Percentiles rank a stretch among this genome's conserved stretches.
These are phyloP conservation scores for Heritiera fomes DNA, from an alignment of 345 rosid genomes.

Conservation along the genomic window DNA sequence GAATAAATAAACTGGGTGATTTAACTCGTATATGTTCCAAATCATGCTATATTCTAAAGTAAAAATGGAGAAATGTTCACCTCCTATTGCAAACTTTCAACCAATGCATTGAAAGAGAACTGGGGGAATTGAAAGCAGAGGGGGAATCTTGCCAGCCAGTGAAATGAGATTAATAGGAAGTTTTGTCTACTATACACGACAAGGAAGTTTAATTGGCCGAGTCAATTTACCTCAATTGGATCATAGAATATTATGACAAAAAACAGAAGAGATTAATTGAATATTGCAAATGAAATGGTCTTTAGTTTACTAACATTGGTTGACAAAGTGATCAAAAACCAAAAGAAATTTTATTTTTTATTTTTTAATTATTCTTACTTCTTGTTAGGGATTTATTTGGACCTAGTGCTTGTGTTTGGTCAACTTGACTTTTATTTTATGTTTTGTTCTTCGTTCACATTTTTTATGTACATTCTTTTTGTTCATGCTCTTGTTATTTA, in stretches of 20 bases:
- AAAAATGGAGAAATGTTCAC: background rate
- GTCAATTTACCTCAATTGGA: background rate
- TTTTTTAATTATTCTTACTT: background rate
- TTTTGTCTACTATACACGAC: background rate
- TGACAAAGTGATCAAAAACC: background rate
- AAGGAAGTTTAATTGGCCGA: background rate
- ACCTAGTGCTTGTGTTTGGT: background rate
- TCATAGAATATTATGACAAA: background rate
- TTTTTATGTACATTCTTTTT: background rate
- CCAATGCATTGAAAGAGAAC: background rate
- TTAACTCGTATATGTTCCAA: background rate
- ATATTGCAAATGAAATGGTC: background rate
- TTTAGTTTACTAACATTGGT: background rate
- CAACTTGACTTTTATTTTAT: constrained; percentile 2
- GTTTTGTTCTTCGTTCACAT: background rate
- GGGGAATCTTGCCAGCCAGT: background rate
- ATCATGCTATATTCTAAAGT: background rate
- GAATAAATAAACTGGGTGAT: background rate
- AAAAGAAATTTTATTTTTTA: background rate
- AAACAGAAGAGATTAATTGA: background rate
- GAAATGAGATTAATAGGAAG: constrained; percentile 6
- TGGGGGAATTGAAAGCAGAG: too few species aligned
- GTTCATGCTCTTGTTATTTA: background rate
- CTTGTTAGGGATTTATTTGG: constrained; percentile 13
- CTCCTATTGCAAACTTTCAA: background rate